Evolutionary conservation across 768 basidiomycete species (phyloP), one percentile per base, ranked within the genome.

Genomic region (Suillus tomentosus): DNA sequence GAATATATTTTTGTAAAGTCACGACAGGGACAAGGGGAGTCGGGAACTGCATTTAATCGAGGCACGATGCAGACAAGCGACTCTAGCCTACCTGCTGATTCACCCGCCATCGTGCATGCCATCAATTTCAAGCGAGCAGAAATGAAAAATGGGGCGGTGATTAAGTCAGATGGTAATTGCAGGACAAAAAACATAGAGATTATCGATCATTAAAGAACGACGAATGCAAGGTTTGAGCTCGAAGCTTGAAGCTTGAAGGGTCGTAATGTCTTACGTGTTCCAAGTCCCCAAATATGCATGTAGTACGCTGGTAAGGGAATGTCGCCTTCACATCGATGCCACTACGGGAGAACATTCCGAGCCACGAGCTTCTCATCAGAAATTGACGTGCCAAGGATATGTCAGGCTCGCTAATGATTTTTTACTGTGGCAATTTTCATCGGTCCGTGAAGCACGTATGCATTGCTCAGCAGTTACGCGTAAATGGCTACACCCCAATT

Each of bases 121-220:
- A 48, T 19, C 51, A 11, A 5, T 17, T 19, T 34, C 27, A 53
- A 27, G 15, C 31, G 14, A 27, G 48, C 15, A 15, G 14, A 19
- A 31, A 19, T 54, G 31, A 36, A 36, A 54, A 39, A 27, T 40
- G 51, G 59, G 13, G 36, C 65, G 64, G 71, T 58, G 69, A 65
- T 70, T n/a, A 54, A 53, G 17, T 31, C 19, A 5, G 51, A 53
- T 31, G 31, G 34, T 34, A 31, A 51, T 50, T 24, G 31, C 15
- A 27, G 17, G 24, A 27, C 19, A 19, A 42, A 43, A 43, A 43
- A 43, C 42, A 42, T 42, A 42, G 6, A 17, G 15, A 42, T 17
- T 15, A 42, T 42, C 17, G 42, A 13, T 14, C n/a, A n/a, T n/a
- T 11, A 45, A 47, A 22, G 22, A 22, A 50, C 48, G 24, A 15